Evolutionary conservation across 2,329 filamentous ascomycete species (phyloP).

Genomic region (Exophiala alcalophila): DNA sequence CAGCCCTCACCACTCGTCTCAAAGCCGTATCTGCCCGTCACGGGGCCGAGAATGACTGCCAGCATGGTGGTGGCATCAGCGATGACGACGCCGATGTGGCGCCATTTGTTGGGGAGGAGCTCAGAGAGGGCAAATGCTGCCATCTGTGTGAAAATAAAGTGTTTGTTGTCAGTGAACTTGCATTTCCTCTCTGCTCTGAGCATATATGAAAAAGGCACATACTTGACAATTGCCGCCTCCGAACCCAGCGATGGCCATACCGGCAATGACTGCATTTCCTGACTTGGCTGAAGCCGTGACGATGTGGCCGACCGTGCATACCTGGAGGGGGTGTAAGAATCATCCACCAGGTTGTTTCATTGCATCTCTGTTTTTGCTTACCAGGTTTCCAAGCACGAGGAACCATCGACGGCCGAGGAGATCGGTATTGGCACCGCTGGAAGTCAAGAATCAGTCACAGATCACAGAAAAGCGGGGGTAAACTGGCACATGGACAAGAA

Average conservation of each 20-base stretch:
- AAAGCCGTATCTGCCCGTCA: conserved; percentile 45
- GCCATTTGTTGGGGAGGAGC: conserved; percentile 50
- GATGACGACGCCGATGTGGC: conserved; percentile 46
- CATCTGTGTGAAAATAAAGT: conserved; percentile 33
- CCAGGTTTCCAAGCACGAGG: conserved; percentile 43
- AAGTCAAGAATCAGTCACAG: not conserved
- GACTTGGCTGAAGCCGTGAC: conserved; percentile 42
- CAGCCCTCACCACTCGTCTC: conserved; percentile 36
- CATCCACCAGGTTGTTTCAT: no score
- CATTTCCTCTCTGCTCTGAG: not conserved
- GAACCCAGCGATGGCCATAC: conserved; percentile 44
- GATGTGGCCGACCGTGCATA: conserved; percentile 41
- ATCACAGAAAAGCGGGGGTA: not conserved
- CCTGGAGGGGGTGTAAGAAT: no score
- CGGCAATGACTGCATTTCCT: conserved; percentile 41
- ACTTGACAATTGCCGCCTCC: conserved; percentile 45
- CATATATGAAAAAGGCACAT: not conserved
- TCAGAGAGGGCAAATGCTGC: conserved; percentile 41
- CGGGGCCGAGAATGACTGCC: conserved; percentile 47
- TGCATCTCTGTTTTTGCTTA: no score
- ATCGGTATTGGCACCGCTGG: conserved; percentile 41
- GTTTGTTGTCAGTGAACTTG: not conserved
- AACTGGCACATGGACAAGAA: not conserved
- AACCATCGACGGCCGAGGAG: conserved; percentile 50
- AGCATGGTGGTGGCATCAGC: conserved; percentile 45